Evolutionary conservation across 345 rosid species (phyloP), one percentile per base, ranked within the genome.

Genomic region (Camelina hispida): DNA sequence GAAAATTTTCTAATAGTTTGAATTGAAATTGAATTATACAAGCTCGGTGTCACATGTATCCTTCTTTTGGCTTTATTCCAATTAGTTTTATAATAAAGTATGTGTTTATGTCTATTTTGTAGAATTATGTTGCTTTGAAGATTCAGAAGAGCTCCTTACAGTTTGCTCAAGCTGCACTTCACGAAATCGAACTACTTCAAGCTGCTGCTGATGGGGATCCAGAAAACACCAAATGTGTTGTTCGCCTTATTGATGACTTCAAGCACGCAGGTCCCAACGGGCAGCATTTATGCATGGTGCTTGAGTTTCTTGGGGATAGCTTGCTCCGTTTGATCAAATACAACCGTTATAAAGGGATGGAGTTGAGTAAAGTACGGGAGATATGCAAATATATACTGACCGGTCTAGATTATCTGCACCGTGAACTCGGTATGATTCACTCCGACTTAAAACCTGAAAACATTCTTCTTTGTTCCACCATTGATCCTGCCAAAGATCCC

Each of bases 71-170:
- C 56, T 58, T 69, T 59, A 25, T 57, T 23, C 34, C 46, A 15
- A 28, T 56, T 46, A 18, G n/a, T 44, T 58, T 11, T 57, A 16
- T 46, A 14, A 4, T 61, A 38, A 28, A 38, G 37, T 16, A 14
- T 20, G 18, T 16, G 42, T 40, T 13, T 13, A 13, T 23, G 18
- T 38, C 46, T 73, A n/a, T 67, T 44, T 44, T 69, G 44, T 66
- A 76, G 98, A 84, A 68, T 44, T 94, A 85, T 73, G 96, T 91
- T 79, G 99, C 99, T 75, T 90, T 94, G 67, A 94, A 94, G 85
- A 94, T 94, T 76, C 97, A 91, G 87, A 94, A 92, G 84, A 94
- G 99, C 57, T 97, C 97, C 1, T 87, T 90, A 17, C 96, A 88
- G 37, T 94, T 94, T 87, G 87, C 97, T 52, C 91, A 91, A 81